Evolutionary conservation across 1,139 yeast genomes (phyloP), one percentile per base, ranked within the genome.

Genomic region (Kodamaea sp.): DNA sequence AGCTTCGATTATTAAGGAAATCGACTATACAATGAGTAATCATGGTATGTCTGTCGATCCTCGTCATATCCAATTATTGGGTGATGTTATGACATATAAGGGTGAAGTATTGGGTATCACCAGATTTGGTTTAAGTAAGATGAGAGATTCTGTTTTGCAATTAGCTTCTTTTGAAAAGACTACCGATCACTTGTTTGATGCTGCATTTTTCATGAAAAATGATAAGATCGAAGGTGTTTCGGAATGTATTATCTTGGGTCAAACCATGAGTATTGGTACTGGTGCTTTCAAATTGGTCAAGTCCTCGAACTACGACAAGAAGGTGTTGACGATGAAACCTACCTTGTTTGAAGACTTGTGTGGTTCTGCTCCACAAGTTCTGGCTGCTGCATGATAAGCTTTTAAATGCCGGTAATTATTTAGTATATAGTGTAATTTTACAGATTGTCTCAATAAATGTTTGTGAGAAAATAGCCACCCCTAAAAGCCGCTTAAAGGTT

Each of bases 31-130:
- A 41, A 94, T 94, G 99, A 83, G 95, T 63, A 88, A 89, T 63
- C 98, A 94, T 73, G 98, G 98, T 65, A 94, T 94, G 98, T 87
- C 95, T 62, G 97, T 94, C 42, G 99, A 94, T 72, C 98, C 98
- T 47, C 95, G 99, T 73, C 99, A 94, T 66, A 89, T 94, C 60
- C 98, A 92, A 67, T 70, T 94, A 38, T 70, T 94, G 47, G 98
- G 98, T 47, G 99, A 94, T 62, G 98, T 94, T 41, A 94, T 94
- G 99, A 88, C 97, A 0, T 94, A 88, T 63, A 94, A 92, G 67
- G 99, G 99, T 44, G 98, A 94, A 60, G 96, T 94, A 6, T 74
- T 94, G 53, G 98, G 99, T 63, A 94, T 94, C 58, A 94, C 99
- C 3, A 78, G 99, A 65, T 94, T 94, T 56, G 99, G 99, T 51